Evolutionary conservation across 2,329 filamentous ascomycete species (phyloP), one percentile per base, ranked within the genome.

Genomic region (Daldinia sp.): DNA sequence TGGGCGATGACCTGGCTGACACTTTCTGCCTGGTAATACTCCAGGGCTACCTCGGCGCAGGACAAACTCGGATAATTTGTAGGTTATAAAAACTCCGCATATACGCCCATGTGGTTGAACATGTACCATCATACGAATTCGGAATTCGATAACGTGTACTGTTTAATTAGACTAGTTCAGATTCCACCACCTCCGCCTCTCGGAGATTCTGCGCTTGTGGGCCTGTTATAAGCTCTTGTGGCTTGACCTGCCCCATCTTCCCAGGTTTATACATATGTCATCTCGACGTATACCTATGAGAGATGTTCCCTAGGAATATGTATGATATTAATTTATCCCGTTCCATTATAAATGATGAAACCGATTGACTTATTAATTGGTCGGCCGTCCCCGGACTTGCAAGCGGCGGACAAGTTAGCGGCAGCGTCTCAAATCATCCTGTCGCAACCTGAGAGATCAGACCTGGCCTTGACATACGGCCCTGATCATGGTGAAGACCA

Each of bases 401-500:
- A 63, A 44, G 67, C 67, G 12, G 58, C 67, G 3, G 63, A 67
- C 2, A 55, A 63, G 35, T 20, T 71, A 6, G 50, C 63, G 1
- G 54, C 37, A 10, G 69, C 69, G 10, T 65, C 69, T 30, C 60
- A 67, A 41, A 35, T 2, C 12, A 50, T 67, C 5, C 41, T 71
- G 26, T 59, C 48, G 30, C 54, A 65, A 9, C 59, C 67, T 10
- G 61, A 60, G 12, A 58, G 46, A 39, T 68, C 56, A 4, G 61
- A 53, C 18, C 23, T 15, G 39, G 89, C 83, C 13, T 80, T 92
- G 48, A 81, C 85, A 37, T 92, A 92, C 73, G 90, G 89, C 0
- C 88, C 89, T 0, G 88, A 91, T 73, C 79, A 84, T 55, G 90
- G 90, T 35, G 84, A 88, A 69, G 75, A 78, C 13, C 81, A 83